Evolutionary conservation across 75 land plant species (phyloP), one percentile per base, ranked within the genome.

Genomic region (Adiantum capillusveneris): DNA sequence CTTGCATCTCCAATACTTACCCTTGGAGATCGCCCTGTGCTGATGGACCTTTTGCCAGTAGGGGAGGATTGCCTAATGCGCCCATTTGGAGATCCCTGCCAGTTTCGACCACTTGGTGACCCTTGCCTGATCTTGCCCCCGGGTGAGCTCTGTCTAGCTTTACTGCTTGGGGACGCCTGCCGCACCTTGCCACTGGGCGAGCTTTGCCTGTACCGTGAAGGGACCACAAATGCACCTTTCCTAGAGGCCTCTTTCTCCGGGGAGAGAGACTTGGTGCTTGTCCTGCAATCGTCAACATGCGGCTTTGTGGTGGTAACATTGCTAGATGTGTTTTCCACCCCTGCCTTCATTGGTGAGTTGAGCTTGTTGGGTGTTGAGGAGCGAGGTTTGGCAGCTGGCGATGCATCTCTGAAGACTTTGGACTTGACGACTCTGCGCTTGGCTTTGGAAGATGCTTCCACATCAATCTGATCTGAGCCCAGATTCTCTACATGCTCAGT

Each of bases 141-240:
- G 0, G 67, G 60, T 7, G 67, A 65, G 3, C 27, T 45, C 42
- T 65, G 67, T 27, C 37, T 22, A 22, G 53, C 51, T 54, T 78
- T 66, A 56, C 86, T 69, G 7, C 66, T 66, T 3, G 52, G 59
- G 20, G 60, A 67, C 0, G 77, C 70, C 28, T 79, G 77, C 59
- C 62, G 58, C 65, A 75, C 62, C 52, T 75, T 60, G n/a, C 64
- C 58, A 30, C 41, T 82, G 5, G 90, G 90, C 0, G 90, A 86
- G 1, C 83, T 83, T 58, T 86, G 86, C 59, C 90, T 54, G 44
- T 86, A 86, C 70, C 86, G 74, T 6, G 90, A 86, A 0, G 90
- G 90, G 18, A 86, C 90, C 0, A 83, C 54, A 34, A 80, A 80
- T 0, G 77, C 81, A 6, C 78, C 64, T 56, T 83, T 82, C 46